phyloP scores from a whole-genome alignment of 1,284 basidiomycete genomes.

The Sutorius eximius region DNA sequence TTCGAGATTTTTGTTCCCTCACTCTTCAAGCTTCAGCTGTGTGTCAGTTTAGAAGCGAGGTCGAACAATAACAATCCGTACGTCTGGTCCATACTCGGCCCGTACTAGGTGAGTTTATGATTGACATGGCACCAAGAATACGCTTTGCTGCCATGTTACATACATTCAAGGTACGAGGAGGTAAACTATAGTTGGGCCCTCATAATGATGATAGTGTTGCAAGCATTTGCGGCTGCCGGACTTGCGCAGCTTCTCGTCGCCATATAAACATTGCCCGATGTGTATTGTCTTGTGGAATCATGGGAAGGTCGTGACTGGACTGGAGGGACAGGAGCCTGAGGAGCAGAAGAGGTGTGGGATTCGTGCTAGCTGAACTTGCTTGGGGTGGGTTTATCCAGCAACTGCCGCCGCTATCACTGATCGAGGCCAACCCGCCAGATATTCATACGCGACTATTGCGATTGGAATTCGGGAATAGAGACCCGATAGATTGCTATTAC shows the following conservation, averaged over 20 bases:
- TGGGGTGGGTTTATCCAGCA: background rate
- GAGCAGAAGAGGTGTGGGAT: background rate
- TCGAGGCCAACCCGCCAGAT: background rate
- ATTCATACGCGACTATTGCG: background rate
- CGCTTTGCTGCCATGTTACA: background rate
- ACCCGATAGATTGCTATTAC: too few species aligned
- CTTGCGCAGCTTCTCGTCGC: too few species aligned
- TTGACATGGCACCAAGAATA: slow-evolving; percentile 1
- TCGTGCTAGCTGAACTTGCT: background rate
- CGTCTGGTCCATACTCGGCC: background rate
- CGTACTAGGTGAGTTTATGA: background rate
- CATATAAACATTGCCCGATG: too few species aligned
- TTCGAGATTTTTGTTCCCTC: background rate
- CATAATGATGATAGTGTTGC: too few species aligned
- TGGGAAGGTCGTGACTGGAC: too few species aligned
- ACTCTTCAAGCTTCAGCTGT: background rate
- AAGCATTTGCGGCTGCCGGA: too few species aligned
- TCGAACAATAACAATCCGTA: background rate
- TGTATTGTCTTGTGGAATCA: too few species aligned
- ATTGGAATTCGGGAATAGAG: background rate
- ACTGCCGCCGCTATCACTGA: background rate
- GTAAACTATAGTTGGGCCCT: too few species aligned
- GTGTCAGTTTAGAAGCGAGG: background rate
- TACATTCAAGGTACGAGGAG: too few species aligned
- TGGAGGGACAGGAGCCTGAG: too few species aligned